These are phyloP conservation scores for Neurospora sp. DNA, from an alignment of 495 filamentous ascomycete genomes.

Conservation along the genomic window DNA sequence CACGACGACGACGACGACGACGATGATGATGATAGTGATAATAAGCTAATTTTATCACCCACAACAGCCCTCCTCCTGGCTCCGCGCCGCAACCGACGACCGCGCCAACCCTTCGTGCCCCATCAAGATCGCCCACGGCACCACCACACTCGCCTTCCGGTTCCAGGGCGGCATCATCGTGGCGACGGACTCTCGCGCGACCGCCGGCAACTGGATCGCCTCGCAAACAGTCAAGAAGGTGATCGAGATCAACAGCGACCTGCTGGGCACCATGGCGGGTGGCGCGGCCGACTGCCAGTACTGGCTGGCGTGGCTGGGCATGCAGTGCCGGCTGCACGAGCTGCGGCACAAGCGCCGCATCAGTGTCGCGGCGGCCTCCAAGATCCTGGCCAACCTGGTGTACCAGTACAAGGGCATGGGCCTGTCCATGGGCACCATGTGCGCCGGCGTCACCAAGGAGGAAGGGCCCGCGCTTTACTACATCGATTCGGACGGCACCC, in stretches of 20 bases:
- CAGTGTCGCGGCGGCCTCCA: constrained; percentile 90
- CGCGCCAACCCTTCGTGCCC: constrained; percentile 90
- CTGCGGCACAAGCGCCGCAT: constrained; percentile 98
- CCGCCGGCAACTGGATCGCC: constrained; percentile 97
- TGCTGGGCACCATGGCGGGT: constrained; percentile 96
- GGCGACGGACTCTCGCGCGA: constrained; percentile 91
- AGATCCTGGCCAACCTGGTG: constrained; percentile 96
- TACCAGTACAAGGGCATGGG: constrained; percentile 98
- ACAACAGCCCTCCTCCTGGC: constrained; percentile 70
- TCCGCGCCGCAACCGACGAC: constrained; percentile 95
- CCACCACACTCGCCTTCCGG: constrained; percentile 94
- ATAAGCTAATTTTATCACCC: not conserved
- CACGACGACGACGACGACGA: not conserved
- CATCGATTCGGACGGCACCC: constrained; percentile 95
- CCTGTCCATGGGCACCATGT: constrained; percentile 97
- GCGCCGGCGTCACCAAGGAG: constrained; percentile 89
- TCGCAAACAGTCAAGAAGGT: constrained; percentile 99
- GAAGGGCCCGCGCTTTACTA: constrained; percentile 98
- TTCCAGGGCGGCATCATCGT: constrained; percentile 98
- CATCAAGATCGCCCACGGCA: constrained; percentile 98
- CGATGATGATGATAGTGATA: constrained; percentile 5
- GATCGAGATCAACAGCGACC: constrained; percentile 82
- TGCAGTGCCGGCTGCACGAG: constrained; percentile 98
- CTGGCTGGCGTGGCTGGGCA: constrained; percentile 96
- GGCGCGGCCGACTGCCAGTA: constrained; percentile 99